Evolutionary conservation across 768 basidiomycete species (phyloP).

Genomic region (Agaricus sinodeliciosus): DNA sequence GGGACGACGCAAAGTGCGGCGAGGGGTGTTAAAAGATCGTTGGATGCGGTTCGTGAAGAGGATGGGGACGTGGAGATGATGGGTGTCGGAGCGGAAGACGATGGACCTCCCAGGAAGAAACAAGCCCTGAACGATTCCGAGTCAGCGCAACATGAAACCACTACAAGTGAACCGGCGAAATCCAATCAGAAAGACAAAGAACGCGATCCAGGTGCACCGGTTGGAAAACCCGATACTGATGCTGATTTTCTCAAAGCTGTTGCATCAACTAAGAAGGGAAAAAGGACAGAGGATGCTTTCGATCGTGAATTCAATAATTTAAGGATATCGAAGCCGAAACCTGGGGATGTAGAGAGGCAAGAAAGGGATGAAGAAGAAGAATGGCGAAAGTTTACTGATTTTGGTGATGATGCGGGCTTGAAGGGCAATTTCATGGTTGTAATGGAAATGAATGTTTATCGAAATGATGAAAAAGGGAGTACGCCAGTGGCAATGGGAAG

Average conservation of each 20-base stretch:
- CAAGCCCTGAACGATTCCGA: conserved; percentile 35
- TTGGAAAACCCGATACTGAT: conserved; percentile 60
- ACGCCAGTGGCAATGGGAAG: neutral
- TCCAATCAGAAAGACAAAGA: conserved; percentile 10
- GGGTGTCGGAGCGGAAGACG: conserved; percentile 14
- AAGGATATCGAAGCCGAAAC: conserved; percentile 60
- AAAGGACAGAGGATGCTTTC: conserved; percentile 60
- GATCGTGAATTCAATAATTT: conserved; percentile 79
- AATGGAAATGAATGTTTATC: conserved; percentile 54
- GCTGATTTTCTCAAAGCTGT: conserved; percentile 64
- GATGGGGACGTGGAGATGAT: conserved; percentile 35
- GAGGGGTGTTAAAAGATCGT: conserved; percentile 32
- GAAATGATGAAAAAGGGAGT: conserved; percentile 19
- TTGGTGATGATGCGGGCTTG: conserved; percentile 54
- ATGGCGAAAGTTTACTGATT: conserved; percentile 59
- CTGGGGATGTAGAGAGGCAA: conserved; percentile 20
- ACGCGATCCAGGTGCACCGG: conserved; percentile 23
- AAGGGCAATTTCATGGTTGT: conserved; percentile 80
- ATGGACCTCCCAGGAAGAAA: conserved; percentile 29
- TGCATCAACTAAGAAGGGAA: conserved; percentile 65
- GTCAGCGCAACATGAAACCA: conserved; percentile 19
- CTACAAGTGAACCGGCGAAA: neutral
- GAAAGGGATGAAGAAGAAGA: conserved; percentile 35
- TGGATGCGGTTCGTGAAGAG: conserved; percentile 25
- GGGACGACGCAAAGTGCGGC: neutral